Evolutionary conservation across 768 basidiomycete genomes (phyloP), one percentile per base, ranked within the genome.

Genomic region (Lactarius hatsudake): DNA sequence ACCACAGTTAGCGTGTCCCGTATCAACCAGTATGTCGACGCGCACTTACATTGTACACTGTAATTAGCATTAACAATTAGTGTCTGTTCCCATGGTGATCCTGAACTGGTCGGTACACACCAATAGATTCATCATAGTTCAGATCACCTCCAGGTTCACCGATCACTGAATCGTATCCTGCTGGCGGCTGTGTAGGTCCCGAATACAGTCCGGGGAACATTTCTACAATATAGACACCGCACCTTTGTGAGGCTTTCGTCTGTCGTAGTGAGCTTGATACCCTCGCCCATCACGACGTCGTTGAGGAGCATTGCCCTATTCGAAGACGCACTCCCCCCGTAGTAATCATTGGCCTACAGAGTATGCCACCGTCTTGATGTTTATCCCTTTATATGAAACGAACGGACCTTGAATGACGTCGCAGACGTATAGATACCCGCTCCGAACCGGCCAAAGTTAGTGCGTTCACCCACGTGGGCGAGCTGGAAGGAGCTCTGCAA

Each of bases 61-160:
- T 28, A 26, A 43, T 40, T 9, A n/a, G 13, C 23, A 48, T 42
- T n/a, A 38, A 26, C 6, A n/a, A 36, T 38, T 23, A 45, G 12
- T 40, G 20, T 45, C 5, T 18, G 12, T 30, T 26, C 17, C 28
- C 32, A 34, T 15, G 40, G n/a, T 36, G 36, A 42, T 13, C 3
- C 1, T 10, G 28, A 38, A 36, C 30, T 40, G 2, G n/a, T 38
- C 64, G 13, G 23, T 23, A 51, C 74, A 59, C 36, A 74, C 74
- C 74, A 45, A 74, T 71, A 60, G 67, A 61, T 62, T 74, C 74
- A 58, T 74, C 74, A 36, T 74, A 74, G 59, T 74, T 74, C n/a
- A 74, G 57, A 59, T 71, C 66, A 2, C 65, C 64, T n/a, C 74
- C 74, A 10, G 74, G 74, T 58, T 73, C 74, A 23, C 74, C 74